Conservation (phyloP, 768 basidiomycete genomes). For the Leccinum rimulosum region DNA sequence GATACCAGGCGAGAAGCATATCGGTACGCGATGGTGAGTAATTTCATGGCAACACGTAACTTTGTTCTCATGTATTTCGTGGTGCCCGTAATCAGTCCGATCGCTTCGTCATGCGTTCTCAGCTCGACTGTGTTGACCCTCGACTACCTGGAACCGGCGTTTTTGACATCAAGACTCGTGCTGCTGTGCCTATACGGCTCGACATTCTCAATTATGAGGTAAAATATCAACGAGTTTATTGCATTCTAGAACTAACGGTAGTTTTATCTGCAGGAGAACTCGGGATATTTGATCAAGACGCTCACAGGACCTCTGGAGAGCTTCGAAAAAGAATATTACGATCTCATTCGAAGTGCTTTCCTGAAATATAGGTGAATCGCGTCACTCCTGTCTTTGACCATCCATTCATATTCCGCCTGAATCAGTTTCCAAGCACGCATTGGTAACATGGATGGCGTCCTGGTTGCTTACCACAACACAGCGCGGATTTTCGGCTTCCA, state of each 20-base stretch:
- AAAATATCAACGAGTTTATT: neutral
- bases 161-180: constrained; percentile 96
- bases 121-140: constrained; percentile 82
- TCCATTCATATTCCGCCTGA: neutral
- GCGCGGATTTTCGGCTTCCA: constrained; percentile 89
- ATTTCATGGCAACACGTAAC: neutral
- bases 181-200: constrained; percentile 76
- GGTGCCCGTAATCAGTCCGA: constrained; percentile 29
- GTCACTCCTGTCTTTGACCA: too few relatives aligned
- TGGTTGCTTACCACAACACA: constrained; percentile 88
- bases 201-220: constrained; percentile 85
- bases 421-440: constrained; percentile 90
- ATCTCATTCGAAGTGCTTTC: constrained; percentile 90
- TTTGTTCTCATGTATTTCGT: neutral
- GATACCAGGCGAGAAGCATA: constrained; percentile 66
- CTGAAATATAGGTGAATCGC: constrained; percentile 80
- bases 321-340: constrained; percentile 94
- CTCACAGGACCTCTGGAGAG: constrained; percentile 66
- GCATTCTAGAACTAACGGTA: neutral
- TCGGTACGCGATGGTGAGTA: constrained; percentile 74
- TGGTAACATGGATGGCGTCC: constrained; percentile 94
- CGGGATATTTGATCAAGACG: constrained; percentile 70
- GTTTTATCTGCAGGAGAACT: constrained; percentile 56
- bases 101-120: constrained; percentile 86
- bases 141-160: constrained; percentile 86